These are phyloP conservation scores for Elsinoe australis DNA, from an alignment of 2,329 filamentous ascomycete genomes.

Conservation along the genomic window DNA sequence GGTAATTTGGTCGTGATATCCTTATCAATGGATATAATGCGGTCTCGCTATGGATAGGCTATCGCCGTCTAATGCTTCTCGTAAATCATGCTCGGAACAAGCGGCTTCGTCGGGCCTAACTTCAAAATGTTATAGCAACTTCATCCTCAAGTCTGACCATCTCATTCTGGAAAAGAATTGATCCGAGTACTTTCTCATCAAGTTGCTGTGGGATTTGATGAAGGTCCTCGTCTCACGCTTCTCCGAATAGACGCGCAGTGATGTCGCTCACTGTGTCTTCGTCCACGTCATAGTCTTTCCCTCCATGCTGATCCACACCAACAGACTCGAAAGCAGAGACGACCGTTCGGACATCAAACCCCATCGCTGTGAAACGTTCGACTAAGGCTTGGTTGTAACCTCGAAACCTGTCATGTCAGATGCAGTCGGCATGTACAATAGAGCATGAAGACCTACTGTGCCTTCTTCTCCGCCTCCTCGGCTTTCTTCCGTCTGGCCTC, in stretches of 20 bases:
- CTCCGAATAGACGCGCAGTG: slow-evolving; percentile 74
- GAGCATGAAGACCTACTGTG: slow-evolving; percentile 41
- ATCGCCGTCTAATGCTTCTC: too few species aligned
- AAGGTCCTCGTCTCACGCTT: too few species aligned
- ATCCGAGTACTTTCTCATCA: too few species aligned
- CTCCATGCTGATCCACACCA: slow-evolving; percentile 69
- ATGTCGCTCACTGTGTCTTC: slow-evolving; percentile 87
- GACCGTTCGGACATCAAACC: slow-evolving; percentile 79
- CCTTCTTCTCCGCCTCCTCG: slow-evolving; percentile 50
- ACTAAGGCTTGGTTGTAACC: slow-evolving; percentile 82
- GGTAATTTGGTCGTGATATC: too few species aligned
- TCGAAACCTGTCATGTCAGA: slow-evolving; percentile 54
- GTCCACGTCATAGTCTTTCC: slow-evolving; percentile 77
- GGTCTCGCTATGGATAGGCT: too few species aligned
- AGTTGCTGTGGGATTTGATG: too few species aligned
- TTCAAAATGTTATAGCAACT: too few species aligned
- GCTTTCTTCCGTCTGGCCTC: slow-evolving; percentile 47
- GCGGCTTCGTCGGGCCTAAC: too few species aligned
- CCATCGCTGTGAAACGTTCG: slow-evolving; percentile 80
- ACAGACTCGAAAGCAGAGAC: slow-evolving; percentile 76
- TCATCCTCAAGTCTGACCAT: too few species aligned
- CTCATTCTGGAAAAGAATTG: too few species aligned
- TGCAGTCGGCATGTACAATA: slow-evolving; percentile 29
- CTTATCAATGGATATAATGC: too few species aligned
- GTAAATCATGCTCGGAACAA: too few species aligned